phyloP scores from a whole-genome alignment of 2,329 filamentous ascomycete species.

The Aspergillus latus region DNA sequence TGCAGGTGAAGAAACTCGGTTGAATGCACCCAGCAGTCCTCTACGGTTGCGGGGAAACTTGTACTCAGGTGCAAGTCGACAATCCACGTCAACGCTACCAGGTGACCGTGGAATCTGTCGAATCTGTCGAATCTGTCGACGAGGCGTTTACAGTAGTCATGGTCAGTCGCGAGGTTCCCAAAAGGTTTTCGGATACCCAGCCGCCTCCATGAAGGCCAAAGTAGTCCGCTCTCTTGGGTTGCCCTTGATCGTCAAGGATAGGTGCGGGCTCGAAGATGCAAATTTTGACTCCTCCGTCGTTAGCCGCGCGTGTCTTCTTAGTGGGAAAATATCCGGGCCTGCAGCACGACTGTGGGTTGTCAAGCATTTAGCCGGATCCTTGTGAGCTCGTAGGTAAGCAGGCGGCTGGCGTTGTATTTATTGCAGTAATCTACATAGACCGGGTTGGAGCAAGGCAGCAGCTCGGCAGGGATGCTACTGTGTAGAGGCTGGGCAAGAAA shows the following conservation, averaged over 20 bases:
- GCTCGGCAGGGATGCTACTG: slow-evolving; percentile 42
- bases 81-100: slow-evolving; percentile 50
- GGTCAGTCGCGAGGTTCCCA: slow-evolving; percentile 39
- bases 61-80: slow-evolving; percentile 43
- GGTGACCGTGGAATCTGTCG: slow-evolving; percentile 28
- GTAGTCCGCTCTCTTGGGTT: slow-evolving; percentile 39
- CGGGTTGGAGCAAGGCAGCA: slow-evolving; percentile 40
- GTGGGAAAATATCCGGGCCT: slow-evolving; percentile 39
- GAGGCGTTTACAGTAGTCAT: slow-evolving; percentile 45
- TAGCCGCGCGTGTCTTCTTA: slow-evolving; percentile 42
- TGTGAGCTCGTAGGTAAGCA: slow-evolving; percentile 44
- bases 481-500: slow-evolving; percentile 37
- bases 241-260: slow-evolving; percentile 25
- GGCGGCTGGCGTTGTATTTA: slow-evolving; percentile 43
- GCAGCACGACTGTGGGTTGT: slow-evolving; percentile 40
- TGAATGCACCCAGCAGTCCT: slow-evolving; percentile 45
- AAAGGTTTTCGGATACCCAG: slow-evolving; percentile 38
- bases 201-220: slow-evolving; percentile 45
- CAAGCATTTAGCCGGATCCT: slow-evolving; percentile 40
- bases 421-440: slow-evolving; percentile 45
- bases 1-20: slow-evolving; percentile 33
- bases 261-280: slow-evolving; percentile 29
- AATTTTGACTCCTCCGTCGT: slow-evolving; percentile 41
- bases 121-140: slow-evolving; percentile 29
- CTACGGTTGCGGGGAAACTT: slow-evolving; percentile 39